Evolutionary conservation across 495 filamentous ascomycete species (phyloP).

Genomic region (Elaphomyces granulatus): DNA sequence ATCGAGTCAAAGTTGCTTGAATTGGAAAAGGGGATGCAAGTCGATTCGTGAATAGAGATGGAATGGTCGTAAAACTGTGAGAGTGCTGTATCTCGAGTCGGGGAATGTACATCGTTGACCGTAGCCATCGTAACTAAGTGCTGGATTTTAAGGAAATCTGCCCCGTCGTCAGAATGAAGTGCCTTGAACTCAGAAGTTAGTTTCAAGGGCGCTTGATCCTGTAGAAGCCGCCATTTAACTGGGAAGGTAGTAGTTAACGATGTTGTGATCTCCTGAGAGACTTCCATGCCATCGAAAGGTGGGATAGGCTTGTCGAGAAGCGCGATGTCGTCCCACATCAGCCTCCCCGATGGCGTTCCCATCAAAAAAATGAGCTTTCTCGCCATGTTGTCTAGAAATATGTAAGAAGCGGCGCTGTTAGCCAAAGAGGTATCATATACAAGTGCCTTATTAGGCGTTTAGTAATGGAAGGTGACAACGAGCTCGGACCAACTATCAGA

Average conservation of each 20-base stretch:
- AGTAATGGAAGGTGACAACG: too few relatives aligned
- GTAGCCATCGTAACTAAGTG: conserved; percentile 19
- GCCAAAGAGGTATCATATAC: too few relatives aligned
- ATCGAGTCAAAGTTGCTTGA: conserved; percentile 9
- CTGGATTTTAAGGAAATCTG: conserved; percentile 36
- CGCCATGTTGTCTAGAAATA: conserved; percentile 28
- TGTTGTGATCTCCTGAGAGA: neutral
- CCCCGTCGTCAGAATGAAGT: conserved; percentile 11
- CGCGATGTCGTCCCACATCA: conserved; percentile 40
- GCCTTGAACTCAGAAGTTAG: conserved; percentile 4
- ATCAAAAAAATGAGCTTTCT: conserved; percentile 40
- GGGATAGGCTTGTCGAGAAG: conserved; percentile 36
- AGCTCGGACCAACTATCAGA: neutral
- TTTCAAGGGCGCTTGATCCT: conserved; percentile 6
- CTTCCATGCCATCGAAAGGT: conserved; percentile 26
- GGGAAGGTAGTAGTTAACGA: conserved; percentile 6
- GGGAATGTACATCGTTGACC: neutral
- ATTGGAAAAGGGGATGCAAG: conserved; percentile 14
- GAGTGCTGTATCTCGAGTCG: conserved; percentile 24
- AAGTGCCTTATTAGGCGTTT: too few relatives aligned
- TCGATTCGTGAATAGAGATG: conserved; percentile 43
- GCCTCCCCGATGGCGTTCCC: conserved; percentile 42
- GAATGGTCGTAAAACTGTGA: conserved; percentile 64
- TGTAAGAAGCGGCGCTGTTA: too few relatives aligned
- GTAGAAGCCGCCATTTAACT: conserved; percentile 31